Conservation (phyloP, 1,139 yeast species). For the Yamadazyma blattariae region DNA sequence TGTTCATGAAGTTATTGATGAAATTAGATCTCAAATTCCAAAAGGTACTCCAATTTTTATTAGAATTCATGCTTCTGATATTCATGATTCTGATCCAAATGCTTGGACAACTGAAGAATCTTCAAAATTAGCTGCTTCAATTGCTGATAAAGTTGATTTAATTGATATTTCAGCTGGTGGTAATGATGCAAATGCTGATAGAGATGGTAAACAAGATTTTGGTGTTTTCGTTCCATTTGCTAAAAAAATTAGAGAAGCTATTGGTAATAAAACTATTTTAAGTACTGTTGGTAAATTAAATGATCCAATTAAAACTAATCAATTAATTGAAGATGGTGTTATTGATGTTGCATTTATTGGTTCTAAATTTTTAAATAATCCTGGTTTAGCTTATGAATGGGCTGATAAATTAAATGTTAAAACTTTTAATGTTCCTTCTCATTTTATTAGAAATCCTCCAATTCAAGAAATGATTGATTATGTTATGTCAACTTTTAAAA, state of each 20-base stretch:
- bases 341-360: conserved; percentile 51
- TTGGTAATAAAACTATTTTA: conserved; percentile 40
- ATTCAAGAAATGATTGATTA: conserved; percentile 12
- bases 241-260: conserved; percentile 37
- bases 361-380: conserved; percentile 42
- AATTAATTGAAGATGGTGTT: conserved; percentile 34
- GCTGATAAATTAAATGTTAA: conserved; percentile 48
- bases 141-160: conserved; percentile 43
- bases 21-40: conserved; percentile 31
- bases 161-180: conserved; percentile 59
- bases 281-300: conserved; percentile 48
- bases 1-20: conserved; percentile 57
- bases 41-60: conserved; percentile 39
- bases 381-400: conserved; percentile 47
- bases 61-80: conserved; percentile 44
- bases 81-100: conserved; percentile 25
- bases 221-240: conserved; percentile 39
- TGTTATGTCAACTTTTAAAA: too few species aligned
- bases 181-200: conserved; percentile 30
- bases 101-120: conserved; percentile 52
- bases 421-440: conserved; percentile 23
- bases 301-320: conserved; percentile 31
- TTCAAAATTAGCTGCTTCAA: conserved; percentile 34
- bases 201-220: conserved; percentile 18
- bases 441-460: conserved; percentile 12